Conservation (phyloP, 768 basidiomycete species). For the Omphalotus guepiniiformis region DNA sequence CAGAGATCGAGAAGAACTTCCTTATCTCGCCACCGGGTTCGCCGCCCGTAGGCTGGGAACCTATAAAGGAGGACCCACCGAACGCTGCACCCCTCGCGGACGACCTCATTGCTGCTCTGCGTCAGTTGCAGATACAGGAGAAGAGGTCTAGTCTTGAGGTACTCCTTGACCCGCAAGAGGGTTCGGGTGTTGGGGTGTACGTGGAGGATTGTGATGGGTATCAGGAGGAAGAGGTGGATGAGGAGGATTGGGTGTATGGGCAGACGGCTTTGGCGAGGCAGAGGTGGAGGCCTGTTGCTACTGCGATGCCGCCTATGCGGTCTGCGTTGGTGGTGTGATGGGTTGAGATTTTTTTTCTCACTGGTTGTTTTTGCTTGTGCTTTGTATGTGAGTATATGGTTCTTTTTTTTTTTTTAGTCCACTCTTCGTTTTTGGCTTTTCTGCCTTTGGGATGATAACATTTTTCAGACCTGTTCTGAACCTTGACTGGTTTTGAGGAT, state of each 20-base stretch:
- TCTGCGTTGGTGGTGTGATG: slow-evolving; percentile 22
- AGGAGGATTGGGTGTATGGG: slow-evolving; percentile 64
- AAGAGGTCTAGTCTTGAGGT: slow-evolving; percentile 44
- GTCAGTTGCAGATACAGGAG: slow-evolving; percentile 57
- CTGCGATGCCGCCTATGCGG: slow-evolving; percentile 52
- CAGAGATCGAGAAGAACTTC: slow-evolving; percentile 86
- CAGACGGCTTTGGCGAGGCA: slow-evolving; percentile 46
- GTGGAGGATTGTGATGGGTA: slow-evolving; percentile 66
- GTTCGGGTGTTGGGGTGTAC: slow-evolving; percentile 70
- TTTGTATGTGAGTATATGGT: slow-evolving; percentile 17
- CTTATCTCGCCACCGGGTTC: slow-evolving; percentile 97
- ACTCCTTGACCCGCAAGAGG: slow-evolving; percentile 64
- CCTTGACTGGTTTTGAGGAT: slow-evolving; percentile 45
- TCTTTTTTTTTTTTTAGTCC: slow-evolving; percentile 5
- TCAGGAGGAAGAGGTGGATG: slow-evolving; percentile 37
- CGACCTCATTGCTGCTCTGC: slow-evolving; percentile 80
- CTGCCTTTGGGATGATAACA: slow-evolving; percentile 49
- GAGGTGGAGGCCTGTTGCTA: slow-evolving; percentile 53
- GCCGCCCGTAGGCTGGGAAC: slow-evolving; percentile 97
- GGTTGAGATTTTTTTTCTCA: no score
- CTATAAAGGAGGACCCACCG: slow-evolving; percentile 84
- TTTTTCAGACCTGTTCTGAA: slow-evolving; percentile 78
- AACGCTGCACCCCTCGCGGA: slow-evolving; percentile 80
- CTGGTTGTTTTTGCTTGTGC: slow-evolving; percentile 5
- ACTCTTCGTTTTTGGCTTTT: slow-evolving; percentile 13